phyloP scores from a whole-genome alignment of 2,329 filamentous ascomycete genomes.

The Escovopsis weberi region DNA sequence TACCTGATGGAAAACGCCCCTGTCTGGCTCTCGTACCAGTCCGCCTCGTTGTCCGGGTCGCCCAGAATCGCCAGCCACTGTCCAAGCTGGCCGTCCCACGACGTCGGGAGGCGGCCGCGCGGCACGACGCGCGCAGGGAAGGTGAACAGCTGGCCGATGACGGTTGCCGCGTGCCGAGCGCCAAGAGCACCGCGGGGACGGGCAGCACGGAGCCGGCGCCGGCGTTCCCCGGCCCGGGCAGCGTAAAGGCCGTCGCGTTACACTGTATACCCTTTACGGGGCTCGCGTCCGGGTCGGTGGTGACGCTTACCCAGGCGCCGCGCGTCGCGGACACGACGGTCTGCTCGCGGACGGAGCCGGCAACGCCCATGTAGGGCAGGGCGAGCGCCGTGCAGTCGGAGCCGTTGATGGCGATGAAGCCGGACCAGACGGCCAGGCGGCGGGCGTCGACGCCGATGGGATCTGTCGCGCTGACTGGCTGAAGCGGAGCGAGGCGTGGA shows the following conservation, averaged over 20 bases:
- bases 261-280: slow-evolving; percentile 7
- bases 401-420: slow-evolving; percentile 26
- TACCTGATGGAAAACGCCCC: slow-evolving; percentile 32
- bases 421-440: slow-evolving; percentile 27
- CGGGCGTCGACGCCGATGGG: slow-evolving; percentile 20
- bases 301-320: slow-evolving; percentile 17
- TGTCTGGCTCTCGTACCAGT: slow-evolving; percentile 33
- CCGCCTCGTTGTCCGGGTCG: slow-evolving; percentile 24
- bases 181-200: slow-evolving; percentile 24
- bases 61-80: slow-evolving; percentile 38
- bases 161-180: slow-evolving; percentile 26
- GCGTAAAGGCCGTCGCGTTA: slow-evolving; percentile 24
- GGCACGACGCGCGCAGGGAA: slow-evolving; percentile 12
- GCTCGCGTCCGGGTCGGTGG: slow-evolving; percentile 15
- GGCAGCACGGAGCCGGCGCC: slow-evolving; percentile 21
- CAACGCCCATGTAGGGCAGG: slow-evolving; percentile 27
- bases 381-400: slow-evolving; percentile 22
- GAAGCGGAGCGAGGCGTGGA: slow-evolving; percentile 29
- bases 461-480: slow-evolving; percentile 28
- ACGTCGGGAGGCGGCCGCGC: slow-evolving; percentile 11
- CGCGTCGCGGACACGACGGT: slow-evolving; percentile 11
- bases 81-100: slow-evolving; percentile 30
- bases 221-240: slow-evolving; percentile 26
- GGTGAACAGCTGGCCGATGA: slow-evolving; percentile 31
- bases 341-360: slow-evolving; percentile 19